Evolutionary conservation across 2,329 filamentous ascomycete genomes (phyloP), one percentile per base, ranked within the genome.

Genomic region (Thermothelomyces thermophilus): DNA sequence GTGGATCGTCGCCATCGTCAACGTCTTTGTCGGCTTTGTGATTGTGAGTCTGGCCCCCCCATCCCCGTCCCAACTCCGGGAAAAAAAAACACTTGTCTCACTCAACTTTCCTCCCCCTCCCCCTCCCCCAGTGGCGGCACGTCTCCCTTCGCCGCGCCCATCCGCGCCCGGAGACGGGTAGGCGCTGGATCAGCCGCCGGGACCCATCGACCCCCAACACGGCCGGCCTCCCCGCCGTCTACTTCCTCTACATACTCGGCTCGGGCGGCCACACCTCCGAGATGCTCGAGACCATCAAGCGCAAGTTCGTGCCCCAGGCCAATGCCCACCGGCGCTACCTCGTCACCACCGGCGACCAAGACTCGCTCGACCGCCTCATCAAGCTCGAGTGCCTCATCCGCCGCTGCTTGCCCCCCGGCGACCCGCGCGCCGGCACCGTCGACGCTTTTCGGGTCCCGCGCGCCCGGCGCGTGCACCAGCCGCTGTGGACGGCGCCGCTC

Each of bases 261-360:
- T 94, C 87, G 2, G 93, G 93, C 28, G 93, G 93, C 1, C 93
- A 98, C 69, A 96, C 93, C 0, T 84, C 89, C 41, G 93, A 98
- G 68, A 95, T 98, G 86, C 75, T 95, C 55, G 82, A 85, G 62
- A 86, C 96, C 72, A 80, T 98, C 59, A 72, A 74, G 50, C 71
- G 74, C 58, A 78, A 76, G 57, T 79, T 77, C 62, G 73, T 72
- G 51, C 68, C 69, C 34, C 74, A 73, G 56, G 39, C 64, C 47
- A 64, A 67, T 62, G 69, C 83, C 69, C 83, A 87, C 60, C 80
- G 93, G 22, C 91, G 88, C 24, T 98, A 95, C 66, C 70, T 95
- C 19, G 75, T 94, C 48, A 86, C 84, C 56, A 82, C 79, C 1
- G 90, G 86, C 0, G 93, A 98, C 63, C 68, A 65, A 8, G 81